Evolutionary conservation across 345 rosid genomes (phyloP).

Genomic region (Aquilaria sinensis): DNA sequence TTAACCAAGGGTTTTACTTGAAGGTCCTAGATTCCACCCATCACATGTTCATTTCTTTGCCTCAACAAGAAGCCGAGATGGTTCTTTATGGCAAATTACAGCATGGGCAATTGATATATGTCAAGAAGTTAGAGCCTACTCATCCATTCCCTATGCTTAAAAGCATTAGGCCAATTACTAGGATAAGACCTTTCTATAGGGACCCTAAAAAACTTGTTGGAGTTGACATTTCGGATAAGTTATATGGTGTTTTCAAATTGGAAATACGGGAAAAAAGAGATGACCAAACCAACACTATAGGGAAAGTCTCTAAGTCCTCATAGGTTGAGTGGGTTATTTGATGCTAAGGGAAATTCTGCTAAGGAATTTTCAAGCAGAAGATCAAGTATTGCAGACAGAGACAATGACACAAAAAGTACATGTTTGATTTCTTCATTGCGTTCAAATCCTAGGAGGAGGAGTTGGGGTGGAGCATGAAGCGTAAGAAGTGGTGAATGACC

Average conservation of each 20-base stretch:
- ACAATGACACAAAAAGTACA: constrained; percentile 36
- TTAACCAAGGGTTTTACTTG: constrained; percentile 63
- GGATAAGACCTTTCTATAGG: constrained; percentile 33
- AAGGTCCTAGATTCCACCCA: constrained; percentile 62
- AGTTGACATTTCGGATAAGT: constrained; percentile 31
- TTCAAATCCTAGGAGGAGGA: constrained; percentile 31
- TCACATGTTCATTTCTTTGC: constrained; percentile 54
- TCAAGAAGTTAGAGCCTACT: constrained; percentile 46
- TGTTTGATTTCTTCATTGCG: constrained; percentile 13
- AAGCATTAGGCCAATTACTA: constrained; percentile 56
- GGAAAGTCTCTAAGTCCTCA: constrained; percentile 19
- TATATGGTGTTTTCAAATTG: constrained; percentile 18
- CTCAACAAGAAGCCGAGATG: constrained; percentile 58
- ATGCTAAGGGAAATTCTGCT: constrained; percentile 12
- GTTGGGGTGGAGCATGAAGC: constrained; percentile 33
- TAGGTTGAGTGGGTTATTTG: background rate
- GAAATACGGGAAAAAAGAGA: constrained; percentile 6
- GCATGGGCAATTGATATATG: constrained; percentile 52
- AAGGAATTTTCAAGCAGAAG: constrained; percentile 15
- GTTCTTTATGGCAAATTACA: constrained; percentile 50
- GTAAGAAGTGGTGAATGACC: constrained; percentile 18
- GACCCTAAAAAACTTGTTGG: constrained; percentile 48
- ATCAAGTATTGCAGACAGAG: constrained; percentile 16
- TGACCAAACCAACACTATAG: constrained; percentile 17
- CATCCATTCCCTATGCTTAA: constrained; percentile 65